Base-by-base conservation (phyloP, 2,329 filamentous ascomycete species). In the Aureobasidium sp. region DNA sequence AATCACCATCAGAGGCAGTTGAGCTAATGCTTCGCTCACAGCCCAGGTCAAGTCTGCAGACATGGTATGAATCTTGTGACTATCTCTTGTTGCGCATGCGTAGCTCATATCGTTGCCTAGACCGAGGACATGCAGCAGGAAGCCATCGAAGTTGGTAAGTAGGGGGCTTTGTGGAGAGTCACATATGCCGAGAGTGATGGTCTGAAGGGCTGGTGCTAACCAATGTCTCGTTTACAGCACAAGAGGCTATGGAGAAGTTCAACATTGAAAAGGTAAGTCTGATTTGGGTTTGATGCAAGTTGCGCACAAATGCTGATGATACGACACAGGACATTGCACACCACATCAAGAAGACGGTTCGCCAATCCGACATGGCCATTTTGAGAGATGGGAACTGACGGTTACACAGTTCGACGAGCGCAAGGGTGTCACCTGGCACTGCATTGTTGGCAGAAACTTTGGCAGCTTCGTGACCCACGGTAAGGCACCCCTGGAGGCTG, bases 341-440 rank as follows among this genome's bases (percentile, higher is more conserved):
- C 76, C 88, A 90, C 76, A 95, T 96, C 79, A 96, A 96, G 83
- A 88, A 89, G 75, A 92, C 91, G 72, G 91, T 95, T 75, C 67
- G 55, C 13, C 64, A 38, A 42, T 9, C 21, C 38, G 27, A 46
- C n/a, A 57, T 7, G 4, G 17, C n/a, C 13, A 19, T 25, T 23
- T 15, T 37, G 3, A 10, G 15, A 37, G 5, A 1, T 10, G 23
- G 33, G 27, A 5, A 57, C 42, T 58, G 11, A 50, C 19, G 19
- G 8, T 7, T 11, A 11, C n/a, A 58, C 69, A 97, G 93, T 97
- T 99, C 70, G 94, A 99, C 74, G 89, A 90, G 70, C 88, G 92
- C 73, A 96, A 96, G 79, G 94, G 94, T 37, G 92, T 93, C 64
- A 99, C 94, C 74, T 99, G 93, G 94, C 94, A 99, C 78, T 99